phyloP scores from a whole-genome alignment of 2,329 filamentous ascomycete species.

The Colletotrichum liriopes region DNA sequence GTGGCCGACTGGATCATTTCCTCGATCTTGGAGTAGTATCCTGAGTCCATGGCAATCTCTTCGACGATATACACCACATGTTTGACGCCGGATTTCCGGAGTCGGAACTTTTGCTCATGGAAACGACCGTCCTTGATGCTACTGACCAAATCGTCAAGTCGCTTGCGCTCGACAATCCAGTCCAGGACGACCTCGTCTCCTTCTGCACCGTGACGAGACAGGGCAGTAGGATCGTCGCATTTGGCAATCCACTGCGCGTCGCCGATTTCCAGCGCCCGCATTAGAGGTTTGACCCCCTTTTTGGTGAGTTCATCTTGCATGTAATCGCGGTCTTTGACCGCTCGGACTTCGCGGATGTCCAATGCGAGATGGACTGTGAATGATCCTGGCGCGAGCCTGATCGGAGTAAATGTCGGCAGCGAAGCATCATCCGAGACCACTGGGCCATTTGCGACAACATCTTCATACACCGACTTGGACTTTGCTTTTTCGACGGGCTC shows the following conservation, averaged over 20 bases:
- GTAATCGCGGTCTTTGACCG: constrained; percentile 82
- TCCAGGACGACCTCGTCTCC: constrained; percentile 83
- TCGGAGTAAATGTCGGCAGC: constrained; percentile 70
- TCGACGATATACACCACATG: constrained; percentile 87
- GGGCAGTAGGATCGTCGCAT: constrained; percentile 71
- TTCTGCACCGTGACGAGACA: constrained; percentile 71
- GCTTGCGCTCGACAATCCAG: constrained; percentile 86
- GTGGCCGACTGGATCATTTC: constrained; percentile 82
- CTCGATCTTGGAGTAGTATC: constrained; percentile 70
- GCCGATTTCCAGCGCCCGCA: constrained; percentile 79
- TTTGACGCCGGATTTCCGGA: constrained; percentile 79
- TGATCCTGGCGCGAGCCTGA: constrained; percentile 73
- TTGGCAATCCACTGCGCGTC: constrained; percentile 87
- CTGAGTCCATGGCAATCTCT: constrained; percentile 74
- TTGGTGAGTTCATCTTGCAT: constrained; percentile 81
- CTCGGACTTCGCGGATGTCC: constrained; percentile 81
- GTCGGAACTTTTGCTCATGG: constrained; percentile 87
- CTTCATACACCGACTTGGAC: constrained; percentile 49
- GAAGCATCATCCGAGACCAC: constrained; percentile 48
- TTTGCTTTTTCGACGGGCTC: constrained; percentile 43
- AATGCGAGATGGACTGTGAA: constrained; percentile 83
- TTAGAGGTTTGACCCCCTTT: constrained; percentile 75
- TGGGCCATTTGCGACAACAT: constrained; percentile 59
- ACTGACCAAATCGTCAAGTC: constrained; percentile 83
- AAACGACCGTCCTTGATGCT: constrained; percentile 89